Conservation (phyloP, 2,329 filamentous ascomycete species). For the Diaporthe velutina region DNA sequence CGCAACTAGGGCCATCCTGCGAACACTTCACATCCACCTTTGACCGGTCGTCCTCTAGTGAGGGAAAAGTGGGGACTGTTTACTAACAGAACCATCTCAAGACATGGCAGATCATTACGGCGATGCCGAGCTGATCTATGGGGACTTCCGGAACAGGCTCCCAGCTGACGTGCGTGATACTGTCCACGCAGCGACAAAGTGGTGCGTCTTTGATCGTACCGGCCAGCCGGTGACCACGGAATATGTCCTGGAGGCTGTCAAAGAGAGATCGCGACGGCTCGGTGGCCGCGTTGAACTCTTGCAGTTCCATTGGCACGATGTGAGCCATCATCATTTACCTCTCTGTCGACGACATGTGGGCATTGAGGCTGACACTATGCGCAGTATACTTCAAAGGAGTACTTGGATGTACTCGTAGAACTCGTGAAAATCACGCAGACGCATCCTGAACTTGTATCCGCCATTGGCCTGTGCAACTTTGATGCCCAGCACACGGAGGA, state of each 20-base stretch:
- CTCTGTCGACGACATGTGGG: neutral
- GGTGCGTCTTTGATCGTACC: slow-evolving; percentile 49
- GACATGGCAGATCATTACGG: slow-evolving; percentile 56
- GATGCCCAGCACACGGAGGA: slow-evolving; percentile 49
- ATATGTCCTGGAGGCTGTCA: slow-evolving; percentile 47
- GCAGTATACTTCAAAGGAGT: slow-evolving; percentile 51
- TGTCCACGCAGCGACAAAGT: slow-evolving; percentile 52
- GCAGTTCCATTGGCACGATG: slow-evolving; percentile 53
- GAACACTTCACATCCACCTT: neutral
- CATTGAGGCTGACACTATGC: neutral
- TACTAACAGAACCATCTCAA: slow-evolving; percentile 9
- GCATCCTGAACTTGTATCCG: slow-evolving; percentile 47
- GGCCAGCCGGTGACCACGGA: slow-evolving; percentile 44
- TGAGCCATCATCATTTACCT: slow-evolving; percentile 39
- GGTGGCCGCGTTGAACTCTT: slow-evolving; percentile 50
- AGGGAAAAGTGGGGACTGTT: neutral
- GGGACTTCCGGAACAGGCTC: slow-evolving; percentile 48
- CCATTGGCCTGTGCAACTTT: slow-evolving; percentile 53
- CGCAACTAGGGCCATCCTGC: neutral
- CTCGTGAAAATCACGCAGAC: slow-evolving; percentile 46
- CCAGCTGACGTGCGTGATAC: slow-evolving; percentile 40
- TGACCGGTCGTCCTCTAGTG: neutral
- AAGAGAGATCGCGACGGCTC: slow-evolving; percentile 50
- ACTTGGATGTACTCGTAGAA: slow-evolving; percentile 50
- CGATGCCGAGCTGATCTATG: slow-evolving; percentile 52